Percentiles rank a stretch among this genome's conserved stretches.
These are phyloP conservation scores for Cronartium ribicola DNA, from an alignment of 1,284 basidiomycete species.

Conservation along the genomic window DNA sequence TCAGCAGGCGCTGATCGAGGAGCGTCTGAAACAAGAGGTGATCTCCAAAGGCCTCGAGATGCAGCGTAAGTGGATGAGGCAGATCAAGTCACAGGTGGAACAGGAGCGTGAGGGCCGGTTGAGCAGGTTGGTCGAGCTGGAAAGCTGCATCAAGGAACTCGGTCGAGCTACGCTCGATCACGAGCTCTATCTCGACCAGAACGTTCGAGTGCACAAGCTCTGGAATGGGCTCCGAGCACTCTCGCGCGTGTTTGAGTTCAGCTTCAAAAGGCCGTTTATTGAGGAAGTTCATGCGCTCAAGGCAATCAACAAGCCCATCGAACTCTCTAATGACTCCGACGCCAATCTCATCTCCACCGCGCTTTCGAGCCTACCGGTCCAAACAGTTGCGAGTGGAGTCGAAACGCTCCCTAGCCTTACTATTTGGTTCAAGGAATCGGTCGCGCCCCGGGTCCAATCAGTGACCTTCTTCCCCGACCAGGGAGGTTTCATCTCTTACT, in stretches of 20 bases:
- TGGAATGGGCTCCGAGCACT: constrained; percentile 51
- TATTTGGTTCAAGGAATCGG: constrained; percentile 79
- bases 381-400: constrained; percentile 61
- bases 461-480: constrained; percentile 88
- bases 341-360: constrained; percentile 30
- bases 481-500: constrained; percentile 78
- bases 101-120: constrained; percentile 92
- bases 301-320: constrained; percentile 60
- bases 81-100: constrained; percentile 93
- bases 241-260: constrained; percentile 55
- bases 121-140: constrained; percentile 88
- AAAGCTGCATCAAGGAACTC: constrained; percentile 80
- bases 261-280: constrained; percentile 71
- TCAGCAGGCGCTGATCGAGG: constrained; percentile 89
- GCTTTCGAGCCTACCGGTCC: constrained; percentile 12
- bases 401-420: constrained; percentile 84
- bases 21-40: constrained; percentile 91
- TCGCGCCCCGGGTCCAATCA: constrained; percentile 76
- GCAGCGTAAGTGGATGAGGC: constrained; percentile 90
- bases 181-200: constrained; percentile 79
- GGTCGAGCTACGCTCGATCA: constrained; percentile 89
- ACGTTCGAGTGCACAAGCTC: constrained; percentile 74
- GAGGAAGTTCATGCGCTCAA: constrained; percentile 80
- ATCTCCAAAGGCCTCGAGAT: constrained; percentile 95
- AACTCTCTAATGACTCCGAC: constrained; percentile 69